phyloP scores from a whole-genome alignment of 2,329 filamentous ascomycete species.

The Davidsoniella virescens region DNA sequence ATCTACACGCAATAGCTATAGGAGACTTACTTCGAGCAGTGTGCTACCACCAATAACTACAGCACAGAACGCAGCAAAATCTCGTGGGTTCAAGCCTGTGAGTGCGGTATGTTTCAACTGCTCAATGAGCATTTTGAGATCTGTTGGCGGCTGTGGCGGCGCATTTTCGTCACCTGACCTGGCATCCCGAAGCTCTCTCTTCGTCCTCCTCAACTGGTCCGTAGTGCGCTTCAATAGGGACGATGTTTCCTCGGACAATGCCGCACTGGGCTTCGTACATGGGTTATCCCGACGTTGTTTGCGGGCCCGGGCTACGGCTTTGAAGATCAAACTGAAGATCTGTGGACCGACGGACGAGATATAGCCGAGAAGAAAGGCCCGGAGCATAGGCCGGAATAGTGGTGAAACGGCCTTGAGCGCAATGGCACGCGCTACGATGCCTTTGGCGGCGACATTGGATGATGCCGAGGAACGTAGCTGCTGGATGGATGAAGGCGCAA shows the following conservation, averaged over 20 bases:
- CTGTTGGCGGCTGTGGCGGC: background rate
- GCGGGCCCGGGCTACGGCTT: slow-evolving; percentile 22
- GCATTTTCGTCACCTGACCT: background rate
- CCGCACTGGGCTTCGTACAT: no score
- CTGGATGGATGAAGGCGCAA: background rate
- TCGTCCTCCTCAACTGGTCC: no score
- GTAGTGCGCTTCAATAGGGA: no score
- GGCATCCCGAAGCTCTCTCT: no score
- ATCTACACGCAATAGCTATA: background rate
- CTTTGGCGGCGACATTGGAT: slow-evolving; percentile 4
- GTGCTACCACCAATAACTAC: slow-evolving; percentile 42
- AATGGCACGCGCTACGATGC: slow-evolving; percentile 1
- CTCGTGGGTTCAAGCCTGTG: slow-evolving; percentile 35
- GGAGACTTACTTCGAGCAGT: slow-evolving; percentile 33
- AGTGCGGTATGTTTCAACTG: slow-evolving; percentile 24
- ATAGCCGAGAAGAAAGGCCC: slow-evolving; percentile 46
- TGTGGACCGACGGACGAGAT: slow-evolving; percentile 41
- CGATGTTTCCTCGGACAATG: no score
- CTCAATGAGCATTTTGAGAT: slow-evolving; percentile 3
- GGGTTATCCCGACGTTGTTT: slow-evolving; percentile 13
- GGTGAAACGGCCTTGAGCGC: slow-evolving; percentile 27
- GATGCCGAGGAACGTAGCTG: background rate
- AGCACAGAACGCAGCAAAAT: slow-evolving; percentile 48
- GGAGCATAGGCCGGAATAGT: slow-evolving; percentile 36
- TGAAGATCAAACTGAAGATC: slow-evolving; percentile 36